Conservation (phyloP, 352 stramenopile genomes). For the Plasmopara muralis region DNA sequence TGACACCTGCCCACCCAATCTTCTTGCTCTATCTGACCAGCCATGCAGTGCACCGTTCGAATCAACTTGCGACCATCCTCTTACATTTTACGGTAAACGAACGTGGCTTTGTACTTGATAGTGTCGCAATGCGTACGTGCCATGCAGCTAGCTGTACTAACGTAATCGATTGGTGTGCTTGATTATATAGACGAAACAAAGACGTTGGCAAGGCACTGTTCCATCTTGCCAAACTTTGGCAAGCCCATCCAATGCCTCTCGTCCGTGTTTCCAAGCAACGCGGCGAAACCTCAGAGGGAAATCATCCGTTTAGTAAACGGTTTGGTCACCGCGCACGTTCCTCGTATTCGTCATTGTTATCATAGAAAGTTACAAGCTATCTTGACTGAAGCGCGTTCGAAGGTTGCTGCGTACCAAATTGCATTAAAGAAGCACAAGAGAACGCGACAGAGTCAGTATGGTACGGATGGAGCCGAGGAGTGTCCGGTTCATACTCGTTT, state of each 20-base stretch:
- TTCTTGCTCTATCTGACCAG: conserved; percentile 5
- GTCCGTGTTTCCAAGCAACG: conserved; percentile 23
- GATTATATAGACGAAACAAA: conserved; percentile 21
- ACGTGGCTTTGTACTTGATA: conserved; percentile 2
- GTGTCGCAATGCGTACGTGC: neutral
- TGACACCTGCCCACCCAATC: conserved; percentile 16
- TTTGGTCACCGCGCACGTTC: conserved; percentile 23
- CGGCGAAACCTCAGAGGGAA: conserved; percentile 20
- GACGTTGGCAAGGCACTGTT: conserved; percentile 19
- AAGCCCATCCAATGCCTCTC: conserved; percentile 28
- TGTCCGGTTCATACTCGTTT: neutral
- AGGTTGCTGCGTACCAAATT: conserved; percentile 16
- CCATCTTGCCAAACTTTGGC: conserved; percentile 29
- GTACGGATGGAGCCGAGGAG: conserved; percentile 3
- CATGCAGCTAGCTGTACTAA: neutral
- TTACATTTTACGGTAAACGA: conserved; percentile 31
- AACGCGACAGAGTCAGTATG: conserved; percentile 1
- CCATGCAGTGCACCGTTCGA: conserved; percentile 13
- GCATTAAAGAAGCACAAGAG: conserved; percentile 12
- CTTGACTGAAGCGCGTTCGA: conserved; percentile 21
- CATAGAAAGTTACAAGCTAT: conserved; percentile 24
- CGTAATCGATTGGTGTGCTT: conserved; percentile 6
- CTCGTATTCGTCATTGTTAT: conserved; percentile 26
- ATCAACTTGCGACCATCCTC: conserved; percentile 15
- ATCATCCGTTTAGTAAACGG: conserved; percentile 20